phyloP scores from a whole-genome alignment of 768 basidiomycete genomes.

The Russula lepida region DNA sequence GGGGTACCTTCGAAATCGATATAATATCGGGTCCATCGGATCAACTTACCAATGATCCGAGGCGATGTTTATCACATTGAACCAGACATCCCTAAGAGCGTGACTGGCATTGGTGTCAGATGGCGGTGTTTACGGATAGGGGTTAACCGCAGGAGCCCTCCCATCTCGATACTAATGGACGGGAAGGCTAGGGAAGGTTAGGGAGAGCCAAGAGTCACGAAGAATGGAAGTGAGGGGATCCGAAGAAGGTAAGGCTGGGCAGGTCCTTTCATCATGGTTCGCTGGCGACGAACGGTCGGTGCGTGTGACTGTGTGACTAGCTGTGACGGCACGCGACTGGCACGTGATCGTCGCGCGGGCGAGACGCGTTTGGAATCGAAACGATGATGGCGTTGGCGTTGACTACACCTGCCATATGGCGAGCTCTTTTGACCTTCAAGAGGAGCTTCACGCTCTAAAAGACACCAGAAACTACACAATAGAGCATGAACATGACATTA shows the following conservation, averaged over 20 bases:
- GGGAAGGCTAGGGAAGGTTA: too few relatives aligned
- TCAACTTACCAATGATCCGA: neutral
- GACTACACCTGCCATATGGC: conserved; percentile 20
- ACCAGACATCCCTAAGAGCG: neutral
- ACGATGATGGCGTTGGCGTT: neutral
- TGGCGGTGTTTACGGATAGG: too few relatives aligned
- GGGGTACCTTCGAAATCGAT: neutral
- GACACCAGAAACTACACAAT: conserved; percentile 59
- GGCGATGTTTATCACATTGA: neutral
- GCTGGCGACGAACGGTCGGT: too few relatives aligned
- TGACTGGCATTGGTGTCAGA: neutral
- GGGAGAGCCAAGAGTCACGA: too few relatives aligned
- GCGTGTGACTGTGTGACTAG: neutral
- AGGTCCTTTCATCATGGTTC: too few relatives aligned
- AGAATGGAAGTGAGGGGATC: neutral
- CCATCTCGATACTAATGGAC: too few relatives aligned
- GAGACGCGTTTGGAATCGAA: neutral
- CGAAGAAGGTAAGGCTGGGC: too few relatives aligned
- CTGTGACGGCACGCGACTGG: conserved; percentile 5
- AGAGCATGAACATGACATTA: conserved; percentile 56
- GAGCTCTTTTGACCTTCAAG: conserved; percentile 61
- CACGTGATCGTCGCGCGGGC: conserved; percentile 9
- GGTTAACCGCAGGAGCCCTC: neutral
- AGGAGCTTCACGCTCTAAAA: conserved; percentile 60
- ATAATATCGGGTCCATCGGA: neutral